Conservation (phyloP, 257 asterid species). For the Solanum piurae region DNA sequence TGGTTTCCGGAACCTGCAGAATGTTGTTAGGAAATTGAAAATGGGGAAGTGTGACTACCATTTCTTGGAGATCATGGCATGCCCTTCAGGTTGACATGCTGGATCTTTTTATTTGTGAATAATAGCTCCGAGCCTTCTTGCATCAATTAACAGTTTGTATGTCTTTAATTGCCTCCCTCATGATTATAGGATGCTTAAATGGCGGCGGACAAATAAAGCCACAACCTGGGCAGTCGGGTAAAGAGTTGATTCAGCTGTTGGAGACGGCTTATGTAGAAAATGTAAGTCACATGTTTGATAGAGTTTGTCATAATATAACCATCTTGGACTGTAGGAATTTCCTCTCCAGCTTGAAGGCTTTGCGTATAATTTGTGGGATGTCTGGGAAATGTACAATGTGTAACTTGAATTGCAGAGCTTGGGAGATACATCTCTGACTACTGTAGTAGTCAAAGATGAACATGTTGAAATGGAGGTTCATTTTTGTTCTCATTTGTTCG, state of each 20-base stretch:
- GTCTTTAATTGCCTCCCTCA: not conserved
- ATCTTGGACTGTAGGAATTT: not conserved
- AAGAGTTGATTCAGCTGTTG: conserved; percentile 60
- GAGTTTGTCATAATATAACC: not conserved
- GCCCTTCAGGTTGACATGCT: conserved; percentile 71
- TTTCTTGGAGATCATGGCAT: conserved; percentile 95
- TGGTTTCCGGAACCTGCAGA: conserved; percentile 91
- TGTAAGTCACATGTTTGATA: conserved; percentile 35
- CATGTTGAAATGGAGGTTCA: not conserved
- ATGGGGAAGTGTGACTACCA: conserved; percentile 82
- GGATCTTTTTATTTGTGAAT: not conserved
- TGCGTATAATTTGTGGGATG: not conserved
- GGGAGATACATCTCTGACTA: not conserved
- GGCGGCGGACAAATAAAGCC: conserved; percentile 98
- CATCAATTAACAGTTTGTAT: not conserved
- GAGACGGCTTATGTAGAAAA: conserved; percentile 69
- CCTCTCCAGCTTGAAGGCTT: not conserved
- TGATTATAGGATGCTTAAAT: conserved; percentile 73
- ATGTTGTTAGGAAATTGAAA: conserved; percentile 80
- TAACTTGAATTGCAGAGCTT: not conserved
- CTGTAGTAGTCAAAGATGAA: not conserved
- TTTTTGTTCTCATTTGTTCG: not conserved
- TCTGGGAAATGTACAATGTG: not conserved
- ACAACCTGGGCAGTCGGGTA: conserved; percentile 66
- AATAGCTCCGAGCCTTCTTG: not conserved